phyloP scores from a whole-genome alignment of 2,329 filamentous ascomycete genomes.

The Sordariomycetes sp. region DNA sequence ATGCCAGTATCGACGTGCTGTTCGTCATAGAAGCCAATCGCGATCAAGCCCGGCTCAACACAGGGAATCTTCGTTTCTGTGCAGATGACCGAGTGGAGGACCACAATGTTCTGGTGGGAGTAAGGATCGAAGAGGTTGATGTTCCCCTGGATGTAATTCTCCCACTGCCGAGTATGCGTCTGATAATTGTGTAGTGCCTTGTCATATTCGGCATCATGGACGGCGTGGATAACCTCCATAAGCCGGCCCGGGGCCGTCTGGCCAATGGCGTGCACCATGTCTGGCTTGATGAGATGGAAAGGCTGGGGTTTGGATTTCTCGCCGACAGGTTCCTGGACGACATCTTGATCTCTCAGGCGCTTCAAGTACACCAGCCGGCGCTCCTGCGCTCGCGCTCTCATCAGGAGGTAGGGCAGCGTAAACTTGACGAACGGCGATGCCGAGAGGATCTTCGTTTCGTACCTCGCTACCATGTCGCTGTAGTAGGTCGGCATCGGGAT shows the following conservation, averaged over 20 bases:
- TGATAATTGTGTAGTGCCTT: conserved; percentile 89
- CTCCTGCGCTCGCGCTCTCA: conserved; percentile 86
- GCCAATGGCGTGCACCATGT: conserved; percentile 84
- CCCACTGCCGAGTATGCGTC: conserved; percentile 93
- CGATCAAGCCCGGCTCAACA: conserved; percentile 79
- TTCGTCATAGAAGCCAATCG: conserved; percentile 89
- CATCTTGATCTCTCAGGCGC: conserved; percentile 67
- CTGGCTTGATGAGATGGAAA: conserved; percentile 85
- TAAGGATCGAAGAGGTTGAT: conserved; percentile 87
- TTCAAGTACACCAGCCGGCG: conserved; percentile 72
- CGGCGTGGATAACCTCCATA: conserved; percentile 86
- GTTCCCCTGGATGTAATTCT: conserved; percentile 84
- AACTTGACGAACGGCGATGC: conserved; percentile 96
- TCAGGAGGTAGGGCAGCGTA: conserved; percentile 83
- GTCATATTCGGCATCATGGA: conserved; percentile 94
- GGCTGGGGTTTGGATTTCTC: conserved; percentile 57
- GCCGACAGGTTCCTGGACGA: conserved; percentile 42
- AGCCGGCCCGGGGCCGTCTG: conserved; percentile 75
- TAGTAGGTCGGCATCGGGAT: conserved; percentile 85
- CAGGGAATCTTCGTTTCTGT: conserved; percentile 91
- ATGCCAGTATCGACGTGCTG: conserved; percentile 62
- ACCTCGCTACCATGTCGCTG: conserved; percentile 87
- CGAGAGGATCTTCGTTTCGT: conserved; percentile 86
- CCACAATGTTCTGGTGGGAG: conserved; percentile 91
- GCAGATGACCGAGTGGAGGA: conserved; percentile 88